A percentile compares a stretch with the other conserved stretches of the same genome.
Evolutionary conservation across 441 rosid species (phyloP).

Genomic region (Bruguiera hainesii): DNA sequence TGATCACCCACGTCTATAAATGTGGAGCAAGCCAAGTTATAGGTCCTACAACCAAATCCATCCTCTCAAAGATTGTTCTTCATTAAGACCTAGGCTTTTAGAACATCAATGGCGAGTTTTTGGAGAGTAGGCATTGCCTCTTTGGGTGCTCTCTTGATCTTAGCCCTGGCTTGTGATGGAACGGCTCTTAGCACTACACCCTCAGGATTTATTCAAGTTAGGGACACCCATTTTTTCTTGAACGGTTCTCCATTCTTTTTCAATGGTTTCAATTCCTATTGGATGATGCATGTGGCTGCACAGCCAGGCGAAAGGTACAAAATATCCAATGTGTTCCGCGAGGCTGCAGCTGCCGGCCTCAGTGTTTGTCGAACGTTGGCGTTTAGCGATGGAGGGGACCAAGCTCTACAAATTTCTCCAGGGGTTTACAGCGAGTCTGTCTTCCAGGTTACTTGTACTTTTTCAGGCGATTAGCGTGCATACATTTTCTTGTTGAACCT

Average conservation of each 20-base stretch:
- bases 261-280: conserved; percentile 86
- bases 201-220: conserved; percentile 44
- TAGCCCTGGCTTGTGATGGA: conserved; percentile 10
- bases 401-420: conserved; percentile 52
- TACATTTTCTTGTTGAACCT: too few species aligned
- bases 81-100: background rate
- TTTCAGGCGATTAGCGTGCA: too few species aligned
- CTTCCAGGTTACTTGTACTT: conserved; percentile 33
- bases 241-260: conserved; percentile 68
- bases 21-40: conserved; percentile 6
- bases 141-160: conserved; percentile 7
- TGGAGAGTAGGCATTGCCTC: background rate
- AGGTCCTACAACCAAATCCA: background rate
- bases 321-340: conserved; percentile 51
- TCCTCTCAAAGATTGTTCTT: background rate
- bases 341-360: conserved; percentile 61
- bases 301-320: conserved; percentile 53
- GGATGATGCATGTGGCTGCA: conserved; percentile 72
- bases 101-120: conserved; percentile 13
- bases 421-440: conserved; percentile 44
- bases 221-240: conserved; percentile 51
- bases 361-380: conserved; percentile 59
- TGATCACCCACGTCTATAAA: conserved; percentile 14
- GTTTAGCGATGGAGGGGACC: conserved; percentile 48
- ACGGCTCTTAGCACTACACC: background rate